Percentiles rank a stretch among this genome's conserved stretches.
Conservation (phyloP, 352 stramenopile species). For the Ochromonadaceae sp. region DNA sequence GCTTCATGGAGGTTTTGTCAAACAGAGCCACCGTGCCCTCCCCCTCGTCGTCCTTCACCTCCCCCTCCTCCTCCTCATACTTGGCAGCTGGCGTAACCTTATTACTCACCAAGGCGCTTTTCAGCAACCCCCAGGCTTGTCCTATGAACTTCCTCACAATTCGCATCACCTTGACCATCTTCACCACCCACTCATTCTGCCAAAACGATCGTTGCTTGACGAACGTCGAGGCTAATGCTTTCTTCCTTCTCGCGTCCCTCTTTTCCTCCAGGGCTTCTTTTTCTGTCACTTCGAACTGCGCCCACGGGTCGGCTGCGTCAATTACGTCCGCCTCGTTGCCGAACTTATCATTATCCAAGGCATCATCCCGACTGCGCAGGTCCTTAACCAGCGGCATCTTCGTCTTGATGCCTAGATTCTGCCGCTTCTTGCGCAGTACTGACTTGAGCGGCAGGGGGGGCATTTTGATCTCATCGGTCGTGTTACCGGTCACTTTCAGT, state of each 20-base stretch:
- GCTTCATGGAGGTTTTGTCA: too few relatives aligned
- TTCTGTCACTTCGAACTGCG: conserved; percentile 1
- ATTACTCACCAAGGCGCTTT: too few relatives aligned
- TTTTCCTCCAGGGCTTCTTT: not conserved
- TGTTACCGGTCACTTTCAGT: not conserved
- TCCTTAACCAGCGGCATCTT: not conserved
- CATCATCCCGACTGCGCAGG: not conserved
- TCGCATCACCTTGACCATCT: too few relatives aligned
- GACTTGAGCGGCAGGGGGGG: conserved; percentile 8
- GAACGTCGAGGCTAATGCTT: too few relatives aligned
- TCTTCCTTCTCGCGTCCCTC: not conserved
- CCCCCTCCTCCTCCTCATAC: too few relatives aligned
- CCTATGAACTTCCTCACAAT: too few relatives aligned
- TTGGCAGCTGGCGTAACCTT: too few relatives aligned
- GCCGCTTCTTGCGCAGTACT: not conserved
- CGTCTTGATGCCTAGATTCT: not conserved
- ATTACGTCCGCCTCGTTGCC: not conserved
- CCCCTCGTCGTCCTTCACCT: too few relatives aligned
- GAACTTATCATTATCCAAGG: not conserved
- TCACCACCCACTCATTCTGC: too few relatives aligned
- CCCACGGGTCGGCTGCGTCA: conserved; percentile 8
- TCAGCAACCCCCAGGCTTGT: too few relatives aligned
- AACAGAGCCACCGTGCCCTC: too few relatives aligned
- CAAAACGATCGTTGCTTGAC: too few relatives aligned
- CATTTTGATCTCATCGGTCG: conserved; percentile 13